Evolutionary conservation across 1,284 basidiomycete genomes (phyloP).

Genomic region (Meripilus lineatus): DNA sequence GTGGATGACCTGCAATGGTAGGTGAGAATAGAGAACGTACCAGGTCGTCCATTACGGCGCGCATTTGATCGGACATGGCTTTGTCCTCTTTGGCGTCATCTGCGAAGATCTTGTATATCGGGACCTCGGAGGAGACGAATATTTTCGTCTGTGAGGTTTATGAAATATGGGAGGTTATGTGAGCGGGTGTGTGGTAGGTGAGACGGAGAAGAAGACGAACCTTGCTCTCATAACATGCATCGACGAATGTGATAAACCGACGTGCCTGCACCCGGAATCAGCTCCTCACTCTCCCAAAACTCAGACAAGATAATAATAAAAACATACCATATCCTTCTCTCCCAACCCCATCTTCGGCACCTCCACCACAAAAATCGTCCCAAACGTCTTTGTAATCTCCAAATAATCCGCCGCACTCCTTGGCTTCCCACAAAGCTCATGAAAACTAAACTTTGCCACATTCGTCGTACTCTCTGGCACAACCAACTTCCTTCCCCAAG

Average conservation of each 20-base stretch:
- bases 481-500: constrained; percentile 84
- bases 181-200: not conserved
- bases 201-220: constrained; percentile 29
- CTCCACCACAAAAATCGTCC: constrained; percentile 84
- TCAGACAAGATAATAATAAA: not conserved
- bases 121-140: constrained; percentile 86
- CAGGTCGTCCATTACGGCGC: constrained; percentile 86
- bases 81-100: constrained; percentile 38
- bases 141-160: constrained; percentile 67
- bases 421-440: constrained; percentile 86
- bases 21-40: constrained; percentile 39
- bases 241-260: constrained; percentile 96
- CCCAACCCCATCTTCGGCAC: constrained; percentile 87
- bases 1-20: not conserved
- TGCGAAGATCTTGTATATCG: constrained; percentile 84
- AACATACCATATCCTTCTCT: constrained; percentile 79
- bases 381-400: constrained; percentile 86
- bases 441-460: constrained; percentile 86
- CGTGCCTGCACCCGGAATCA: constrained; percentile 53
- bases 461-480: constrained; percentile 78
- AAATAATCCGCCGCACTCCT: constrained; percentile 95
- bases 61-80: constrained; percentile 74
- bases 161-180: constrained; percentile 1
- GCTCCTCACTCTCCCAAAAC: not conserved
- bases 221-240: constrained; percentile 92